phyloP scores from a whole-genome alignment of 192 early-diverging fungal genomes.

The Ramicandelaber brevisporus region DNA sequence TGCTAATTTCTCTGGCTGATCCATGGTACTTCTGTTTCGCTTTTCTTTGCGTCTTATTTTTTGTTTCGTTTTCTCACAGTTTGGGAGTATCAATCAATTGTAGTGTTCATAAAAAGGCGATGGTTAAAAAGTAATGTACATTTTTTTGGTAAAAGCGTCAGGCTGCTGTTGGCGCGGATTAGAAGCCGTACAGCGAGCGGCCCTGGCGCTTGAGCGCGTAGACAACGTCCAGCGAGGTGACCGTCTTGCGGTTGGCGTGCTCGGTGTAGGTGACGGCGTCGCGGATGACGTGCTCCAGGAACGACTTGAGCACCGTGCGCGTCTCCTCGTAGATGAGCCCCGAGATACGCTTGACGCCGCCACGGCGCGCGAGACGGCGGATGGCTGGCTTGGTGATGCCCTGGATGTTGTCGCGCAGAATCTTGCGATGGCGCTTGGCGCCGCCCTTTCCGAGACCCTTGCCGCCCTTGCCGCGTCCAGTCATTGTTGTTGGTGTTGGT shows the following conservation, averaged over 20 bases:
- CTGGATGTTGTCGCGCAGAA: conserved; percentile 89
- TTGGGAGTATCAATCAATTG: not conserved
- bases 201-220: conserved; percentile 95
- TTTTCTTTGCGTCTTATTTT: not conserved
- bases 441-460: conserved; percentile 99
- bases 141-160: conserved; percentile 35
- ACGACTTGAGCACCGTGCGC: conserved; percentile 88
- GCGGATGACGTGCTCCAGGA: conserved; percentile 97
- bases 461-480: conserved; percentile 98
- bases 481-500: conserved; percentile 28
- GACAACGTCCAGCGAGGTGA: conserved; percentile 98
- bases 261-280: conserved; percentile 98
- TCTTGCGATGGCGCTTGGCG: conserved; percentile 99
- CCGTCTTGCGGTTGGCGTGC: conserved; percentile 97
- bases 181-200: conserved; percentile 76
- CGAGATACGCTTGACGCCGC: conserved; percentile 99
- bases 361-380: conserved; percentile 96
- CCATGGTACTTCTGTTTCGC: not conserved
- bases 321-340: conserved; percentile 99
- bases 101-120: conserved; percentile 3
- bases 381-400: conserved; percentile 97
- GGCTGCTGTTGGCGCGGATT: too few species aligned
- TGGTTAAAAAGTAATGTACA: not conserved
- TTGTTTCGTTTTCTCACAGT: not conserved
- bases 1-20: not conserved